Conservation (phyloP, 495 filamentous ascomycete genomes). For the Wilcoxina mikolae region DNA sequence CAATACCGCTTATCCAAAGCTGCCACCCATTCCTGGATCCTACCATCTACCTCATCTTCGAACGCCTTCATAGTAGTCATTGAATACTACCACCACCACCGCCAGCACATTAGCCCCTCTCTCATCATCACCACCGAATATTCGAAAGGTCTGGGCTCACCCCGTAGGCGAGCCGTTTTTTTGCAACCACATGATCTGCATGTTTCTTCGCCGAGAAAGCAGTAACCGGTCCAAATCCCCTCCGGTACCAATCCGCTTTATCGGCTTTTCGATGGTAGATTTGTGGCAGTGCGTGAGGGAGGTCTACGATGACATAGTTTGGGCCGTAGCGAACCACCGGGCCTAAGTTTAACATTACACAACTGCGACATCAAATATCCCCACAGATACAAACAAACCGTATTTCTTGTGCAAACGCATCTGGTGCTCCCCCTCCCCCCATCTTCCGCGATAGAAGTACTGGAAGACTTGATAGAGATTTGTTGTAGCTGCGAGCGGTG, state of each 20-base stretch:
- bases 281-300: slow-evolving; percentile 10
- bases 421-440: slow-evolving; percentile 16
- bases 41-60: neutral
- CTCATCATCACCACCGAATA: neutral
- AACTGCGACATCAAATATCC: neutral
- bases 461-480: slow-evolving; percentile 37
- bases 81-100: too few species aligned
- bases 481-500: slow-evolving; percentile 36
- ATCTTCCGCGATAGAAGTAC: slow-evolving; percentile 28
- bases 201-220: neutral
- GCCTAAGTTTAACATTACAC: slow-evolving; percentile 18
- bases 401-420: slow-evolving; percentile 34
- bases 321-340: slow-evolving; percentile 25
- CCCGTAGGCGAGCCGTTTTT: neutral
- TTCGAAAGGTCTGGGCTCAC: neutral
- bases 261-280: neutral
- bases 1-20: neutral
- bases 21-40: neutral
- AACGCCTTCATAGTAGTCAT: neutral
- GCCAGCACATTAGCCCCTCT: too few species aligned
- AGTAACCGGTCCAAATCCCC: neutral
- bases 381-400: slow-evolving; percentile 27
- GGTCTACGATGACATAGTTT: slow-evolving; percentile 22
- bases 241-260: neutral
- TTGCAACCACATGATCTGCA: neutral